phyloP scores from a whole-genome alignment of 2,329 filamentous ascomycete genomes.

The Thermothelomyces thermophilus region DNA sequence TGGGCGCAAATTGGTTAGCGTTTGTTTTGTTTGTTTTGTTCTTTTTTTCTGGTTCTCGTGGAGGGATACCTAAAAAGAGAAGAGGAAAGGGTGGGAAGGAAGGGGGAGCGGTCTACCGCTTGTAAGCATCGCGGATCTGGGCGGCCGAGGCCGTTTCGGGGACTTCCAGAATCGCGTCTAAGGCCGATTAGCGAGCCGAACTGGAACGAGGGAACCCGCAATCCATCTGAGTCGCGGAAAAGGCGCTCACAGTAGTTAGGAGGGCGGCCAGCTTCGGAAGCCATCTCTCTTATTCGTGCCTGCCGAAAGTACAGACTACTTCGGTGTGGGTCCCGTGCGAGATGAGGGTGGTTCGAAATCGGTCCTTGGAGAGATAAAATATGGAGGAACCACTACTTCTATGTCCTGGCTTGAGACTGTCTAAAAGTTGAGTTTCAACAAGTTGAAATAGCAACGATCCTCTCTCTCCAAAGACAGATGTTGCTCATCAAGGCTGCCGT shows the following conservation, averaged over 20 bases:
- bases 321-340: neutral
- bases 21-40: neutral
- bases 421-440: neutral
- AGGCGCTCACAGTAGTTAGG: slow-evolving; percentile 51
- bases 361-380: too few species aligned
- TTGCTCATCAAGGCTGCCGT: neutral
- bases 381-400: too few species aligned
- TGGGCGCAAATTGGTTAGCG: slow-evolving; percentile 4
- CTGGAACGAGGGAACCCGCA: too few species aligned
- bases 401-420: too few species aligned
- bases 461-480: too few species aligned
- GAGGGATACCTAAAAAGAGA: slow-evolving; percentile 12
- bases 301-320: too few species aligned
- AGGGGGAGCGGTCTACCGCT: slow-evolving; percentile 50
- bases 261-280: slow-evolving; percentile 34
- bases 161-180: slow-evolving; percentile 70
- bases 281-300: slow-evolving; percentile 29
- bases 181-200: neutral
- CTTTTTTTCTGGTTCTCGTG: too few species aligned
- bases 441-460: too few species aligned
- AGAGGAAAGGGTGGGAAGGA: slow-evolving; percentile 8
- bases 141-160: slow-evolving; percentile 66
- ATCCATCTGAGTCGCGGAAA: too few species aligned
- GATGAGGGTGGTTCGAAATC: neutral
- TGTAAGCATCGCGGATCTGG: slow-evolving; percentile 91